phyloP scores from a whole-genome alignment of 2,329 filamentous ascomycete genomes.

The Aspergillus proliferans region DNA sequence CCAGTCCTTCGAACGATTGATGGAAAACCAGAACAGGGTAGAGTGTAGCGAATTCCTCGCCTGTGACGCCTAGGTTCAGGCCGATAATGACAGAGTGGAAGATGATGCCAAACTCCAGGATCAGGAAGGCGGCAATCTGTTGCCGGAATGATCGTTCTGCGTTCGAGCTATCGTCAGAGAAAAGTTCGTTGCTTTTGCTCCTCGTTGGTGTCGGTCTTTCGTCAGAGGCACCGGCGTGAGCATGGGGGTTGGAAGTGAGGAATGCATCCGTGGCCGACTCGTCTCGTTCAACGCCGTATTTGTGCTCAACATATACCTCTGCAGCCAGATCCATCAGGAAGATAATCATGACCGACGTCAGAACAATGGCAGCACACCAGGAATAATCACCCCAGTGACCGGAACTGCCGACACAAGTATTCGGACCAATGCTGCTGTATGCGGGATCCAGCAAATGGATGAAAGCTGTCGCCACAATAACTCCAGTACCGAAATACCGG shows the following conservation, averaged over 20 bases:
- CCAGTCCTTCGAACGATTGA: conserved; percentile 58
- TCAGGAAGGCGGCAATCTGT: conserved; percentile 37
- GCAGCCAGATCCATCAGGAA: conserved; percentile 49
- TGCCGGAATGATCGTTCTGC: conserved; percentile 28
- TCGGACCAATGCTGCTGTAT: conserved; percentile 39
- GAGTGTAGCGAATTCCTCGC: conserved; percentile 51
- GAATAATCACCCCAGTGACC: conserved; percentile 47
- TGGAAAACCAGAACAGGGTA: conserved; percentile 59
- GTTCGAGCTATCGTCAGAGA: background rate
- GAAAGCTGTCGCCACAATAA: conserved; percentile 44
- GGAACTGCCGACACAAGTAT: conserved; percentile 50
- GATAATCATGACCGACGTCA: conserved; percentile 44
- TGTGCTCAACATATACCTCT: conserved; percentile 46
- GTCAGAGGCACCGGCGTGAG: background rate
- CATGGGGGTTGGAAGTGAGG: background rate
- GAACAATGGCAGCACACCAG: conserved; percentile 49
- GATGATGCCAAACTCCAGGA: conserved; percentile 56
- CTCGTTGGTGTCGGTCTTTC: background rate
- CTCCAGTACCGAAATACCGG: conserved; percentile 43
- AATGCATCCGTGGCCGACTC: conserved; percentile 3
- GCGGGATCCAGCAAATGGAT: conserved; percentile 45
- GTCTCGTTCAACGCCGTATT: conserved; percentile 36
- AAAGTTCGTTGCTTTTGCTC: background rate
- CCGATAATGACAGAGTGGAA: conserved; percentile 62
- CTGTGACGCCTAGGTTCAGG: conserved; percentile 55